A percentile compares a stretch with the other conserved stretches of the same genome.
Evolutionary conservation across 129 eudicot genomes (phyloP).

Genomic region (Ambrosia trifida): DNA sequence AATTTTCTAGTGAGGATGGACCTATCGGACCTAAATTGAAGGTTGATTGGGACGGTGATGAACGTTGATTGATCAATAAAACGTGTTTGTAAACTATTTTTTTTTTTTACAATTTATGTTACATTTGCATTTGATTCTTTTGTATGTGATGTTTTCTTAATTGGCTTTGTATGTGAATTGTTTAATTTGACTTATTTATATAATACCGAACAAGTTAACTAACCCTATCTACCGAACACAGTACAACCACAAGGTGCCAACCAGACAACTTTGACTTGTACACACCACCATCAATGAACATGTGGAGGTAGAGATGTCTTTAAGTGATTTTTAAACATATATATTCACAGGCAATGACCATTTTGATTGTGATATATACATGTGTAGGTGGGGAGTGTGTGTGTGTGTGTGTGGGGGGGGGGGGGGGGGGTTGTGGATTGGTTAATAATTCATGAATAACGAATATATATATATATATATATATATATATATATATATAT

Average conservation of each 20-base stretch:
- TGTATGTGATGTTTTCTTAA: neutral
- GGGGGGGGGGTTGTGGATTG: neutral
- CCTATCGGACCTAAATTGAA: slow-evolving; percentile 69
- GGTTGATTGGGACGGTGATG: slow-evolving; percentile 60
- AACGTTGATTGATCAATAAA: slow-evolving; percentile 18
- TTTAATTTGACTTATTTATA: slow-evolving; percentile 4
- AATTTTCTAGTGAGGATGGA: slow-evolving; percentile 55
- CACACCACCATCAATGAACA: neutral
- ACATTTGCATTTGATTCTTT: neutral
- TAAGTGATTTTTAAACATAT: neutral
- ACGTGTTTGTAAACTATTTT: neutral
- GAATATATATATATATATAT: too few species aligned
- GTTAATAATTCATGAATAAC: neutral
- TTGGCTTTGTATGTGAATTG: neutral
- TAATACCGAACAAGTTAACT: slow-evolving; percentile 10
- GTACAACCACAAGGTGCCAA: slow-evolving; percentile 18
- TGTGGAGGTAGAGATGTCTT: slow-evolving; percentile 9
- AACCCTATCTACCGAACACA: slow-evolving; percentile 17
- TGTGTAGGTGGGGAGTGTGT: neutral
- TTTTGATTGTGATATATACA: neutral
- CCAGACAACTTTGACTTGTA: slow-evolving; percentile 7
- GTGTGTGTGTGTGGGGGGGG: neutral
- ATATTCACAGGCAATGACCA: neutral
- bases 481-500: too few species aligned
- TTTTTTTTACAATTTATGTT: neutral